Base-by-base conservation (phyloP, 805 yeast species). In the Suhomyces vadensis region DNA sequence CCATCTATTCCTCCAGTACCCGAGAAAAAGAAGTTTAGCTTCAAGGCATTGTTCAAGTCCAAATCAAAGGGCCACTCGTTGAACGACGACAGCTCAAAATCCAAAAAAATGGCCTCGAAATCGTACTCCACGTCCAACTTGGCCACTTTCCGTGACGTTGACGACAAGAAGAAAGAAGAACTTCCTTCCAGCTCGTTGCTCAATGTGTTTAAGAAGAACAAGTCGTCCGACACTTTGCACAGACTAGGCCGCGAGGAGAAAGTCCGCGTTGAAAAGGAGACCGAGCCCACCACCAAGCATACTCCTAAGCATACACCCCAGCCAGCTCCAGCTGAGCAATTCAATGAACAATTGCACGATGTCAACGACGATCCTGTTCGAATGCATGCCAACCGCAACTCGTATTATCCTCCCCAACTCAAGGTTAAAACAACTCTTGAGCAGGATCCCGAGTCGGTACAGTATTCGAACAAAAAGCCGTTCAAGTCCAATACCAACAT, bases 21-120 rank as follows among this genome's bases (percentile, higher is more conserved):
- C 16, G 56, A 55, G 31, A 55, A 58, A 53, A 65, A 67, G 41
- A 63, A 63, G 46, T 71, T 71, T 46, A 65, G 73, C 35, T 66
- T 71, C 56, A 63, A 60, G 37, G 58, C 68, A 1, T 56, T 71
- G 21, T 71, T 71, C 56, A 69, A 64, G 47, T 60, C 61, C 48
- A 69, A 62, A 47, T 62, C 71, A 2, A 68, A 63, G 44, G 53
- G 44, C 42, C 69, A 63, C 41, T 51, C 63, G 5, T 48, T 57
- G 25, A 52, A 47, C 37, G 53, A 50, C 3, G 33, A 39, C 9
- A 40, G 20, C 7, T 19, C 35, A 8, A 31, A 41, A 14, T 36
- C 51, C 1, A 35, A 38, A 16, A 56, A 56, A 39, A 16, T 60
- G 25, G 47, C 50, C 21, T 50, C 64, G 4, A 65, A 61, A 45